Conservation (phyloP, 1,139 yeast species). For the Geotrichum aggregatum region DNA sequence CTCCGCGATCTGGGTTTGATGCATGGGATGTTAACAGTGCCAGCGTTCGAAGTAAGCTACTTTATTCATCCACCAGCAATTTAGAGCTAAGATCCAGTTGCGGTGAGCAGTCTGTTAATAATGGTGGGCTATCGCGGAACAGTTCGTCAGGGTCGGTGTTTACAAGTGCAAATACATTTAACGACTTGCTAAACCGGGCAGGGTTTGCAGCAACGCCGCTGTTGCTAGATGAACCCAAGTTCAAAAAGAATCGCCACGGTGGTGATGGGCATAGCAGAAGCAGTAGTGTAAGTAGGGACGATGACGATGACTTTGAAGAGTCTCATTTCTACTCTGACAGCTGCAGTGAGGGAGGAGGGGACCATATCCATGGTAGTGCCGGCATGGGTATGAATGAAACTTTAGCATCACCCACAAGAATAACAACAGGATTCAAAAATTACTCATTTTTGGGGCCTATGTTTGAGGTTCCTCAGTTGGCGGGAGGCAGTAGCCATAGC, state of each 20-base stretch:
- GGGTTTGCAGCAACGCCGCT: slow-evolving; percentile 11
- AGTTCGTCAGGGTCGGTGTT: not conserved
- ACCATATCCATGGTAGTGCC: not conserved
- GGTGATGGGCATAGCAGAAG: not conserved
- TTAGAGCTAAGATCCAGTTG: not conserved
- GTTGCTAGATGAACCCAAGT: not conserved
- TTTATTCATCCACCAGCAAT: slow-evolving; percentile 3
- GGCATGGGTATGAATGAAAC: not conserved
- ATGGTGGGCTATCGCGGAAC: not conserved
- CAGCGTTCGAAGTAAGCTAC: slow-evolving; percentile 5
- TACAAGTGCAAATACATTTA: slow-evolving; percentile 1
- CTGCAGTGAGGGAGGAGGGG: not conserved
- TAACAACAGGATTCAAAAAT: not conserved
- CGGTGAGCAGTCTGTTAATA: too few relatives aligned
- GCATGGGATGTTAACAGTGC: slow-evolving; percentile 17
- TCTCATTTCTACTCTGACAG: too few relatives aligned
- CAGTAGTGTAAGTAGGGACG: not conserved
- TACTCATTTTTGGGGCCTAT: not conserved
- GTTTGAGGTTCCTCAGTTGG: not conserved
- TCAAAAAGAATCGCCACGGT: not conserved
- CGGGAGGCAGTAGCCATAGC: not conserved
- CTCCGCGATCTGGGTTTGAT: slow-evolving; percentile 8
- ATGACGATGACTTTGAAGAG: not conserved
- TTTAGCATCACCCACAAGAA: not conserved
- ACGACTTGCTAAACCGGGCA: slow-evolving; percentile 9